Evolutionary conservation across 116 monocot species (phyloP), one percentile per base, ranked within the genome.

Genomic region (Zostera marina): DNA sequence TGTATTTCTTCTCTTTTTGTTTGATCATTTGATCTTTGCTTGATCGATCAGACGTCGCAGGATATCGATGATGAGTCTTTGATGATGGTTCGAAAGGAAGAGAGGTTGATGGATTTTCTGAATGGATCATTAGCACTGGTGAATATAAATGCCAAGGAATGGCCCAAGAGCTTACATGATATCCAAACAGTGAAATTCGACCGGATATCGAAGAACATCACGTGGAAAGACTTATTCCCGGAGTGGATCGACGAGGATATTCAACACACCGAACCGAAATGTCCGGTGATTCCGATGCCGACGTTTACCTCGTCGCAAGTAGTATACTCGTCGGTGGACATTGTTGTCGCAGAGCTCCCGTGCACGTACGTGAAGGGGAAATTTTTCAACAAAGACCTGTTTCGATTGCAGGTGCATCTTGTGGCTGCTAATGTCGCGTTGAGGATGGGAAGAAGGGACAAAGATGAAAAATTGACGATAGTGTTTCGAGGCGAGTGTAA

Each of bases 211-310:
- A 44, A 24, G 32, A 73, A 54, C 10, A 23, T 78, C 4, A 44
- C 69, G 40, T 92, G 91, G 91, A 67, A 76, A 54, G 62, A 77
- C 45, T 19, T 92, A 32, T 86, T 80, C 63, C 86, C 91, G 9
- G 73, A 73, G n/a, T 77, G 78, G 79, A 91, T 91, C 64, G 91
- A 85, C 60, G 85, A 91, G 54, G 91, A 92, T 64, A 75, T 80
- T 42, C 66, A 73, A 61, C 53, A 70, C 40, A 73, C 55, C 63
- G 74, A 42, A 0, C 65, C 85, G 1, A 32, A 67, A 12, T 92
- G 91, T 61, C 91, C 91, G 14, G 66, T 70, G 46, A 63, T 92
- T 8, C 86, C 91, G 10, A 73, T 80, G 80, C 91, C 86, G 8
- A 74, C 79, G 11, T 72, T 74, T 11, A 66, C 78, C 2, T 5